These are phyloP conservation scores for Dalbergia cultrata DNA, from an alignment of 306 rosid species.

Conservation along the genomic window DNA sequence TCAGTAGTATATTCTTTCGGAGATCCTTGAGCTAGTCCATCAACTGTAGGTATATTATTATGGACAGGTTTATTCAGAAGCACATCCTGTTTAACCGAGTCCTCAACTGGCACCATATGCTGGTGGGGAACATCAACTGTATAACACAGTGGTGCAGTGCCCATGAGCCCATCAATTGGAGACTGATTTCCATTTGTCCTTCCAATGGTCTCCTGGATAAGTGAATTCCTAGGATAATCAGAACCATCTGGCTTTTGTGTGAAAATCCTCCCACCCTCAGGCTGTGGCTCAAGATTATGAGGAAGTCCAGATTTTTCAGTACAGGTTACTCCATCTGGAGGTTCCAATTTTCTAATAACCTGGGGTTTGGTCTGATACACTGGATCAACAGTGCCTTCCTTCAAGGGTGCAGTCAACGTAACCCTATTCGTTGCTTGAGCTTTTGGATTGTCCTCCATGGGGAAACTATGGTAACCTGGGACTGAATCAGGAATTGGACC, in stretches of 20 bases:
- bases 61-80: constrained; percentile 45
- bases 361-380: constrained; percentile 56
- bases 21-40: constrained; percentile 55
- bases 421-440: constrained; percentile 59
- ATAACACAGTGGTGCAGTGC: constrained; percentile 45
- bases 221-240: constrained; percentile 50
- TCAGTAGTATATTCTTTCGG: constrained; percentile 56
- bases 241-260: constrained; percentile 52
- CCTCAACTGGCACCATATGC: constrained; percentile 50
- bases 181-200: constrained; percentile 56
- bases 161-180: constrained; percentile 53
- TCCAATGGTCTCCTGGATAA: constrained; percentile 49
- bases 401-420: constrained; percentile 55
- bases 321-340: constrained; percentile 53
- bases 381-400: constrained; percentile 61
- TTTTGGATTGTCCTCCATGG: constrained; percentile 57
- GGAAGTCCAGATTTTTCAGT: constrained; percentile 46
- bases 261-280: constrained; percentile 54
- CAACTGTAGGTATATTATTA: constrained; percentile 48
- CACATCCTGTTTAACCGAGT: constrained; percentile 53
- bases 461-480: constrained; percentile 60
- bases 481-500: constrained; percentile 59
- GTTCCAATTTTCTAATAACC: constrained; percentile 59
- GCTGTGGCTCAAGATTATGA: constrained; percentile 52
- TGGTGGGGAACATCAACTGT: constrained; percentile 56